Percentiles rank a stretch among this genome's conserved stretches.
Evolutionary conservation across 768 basidiomycete species (phyloP).

Genomic region (Phanerodontia chrysosporium): DNA sequence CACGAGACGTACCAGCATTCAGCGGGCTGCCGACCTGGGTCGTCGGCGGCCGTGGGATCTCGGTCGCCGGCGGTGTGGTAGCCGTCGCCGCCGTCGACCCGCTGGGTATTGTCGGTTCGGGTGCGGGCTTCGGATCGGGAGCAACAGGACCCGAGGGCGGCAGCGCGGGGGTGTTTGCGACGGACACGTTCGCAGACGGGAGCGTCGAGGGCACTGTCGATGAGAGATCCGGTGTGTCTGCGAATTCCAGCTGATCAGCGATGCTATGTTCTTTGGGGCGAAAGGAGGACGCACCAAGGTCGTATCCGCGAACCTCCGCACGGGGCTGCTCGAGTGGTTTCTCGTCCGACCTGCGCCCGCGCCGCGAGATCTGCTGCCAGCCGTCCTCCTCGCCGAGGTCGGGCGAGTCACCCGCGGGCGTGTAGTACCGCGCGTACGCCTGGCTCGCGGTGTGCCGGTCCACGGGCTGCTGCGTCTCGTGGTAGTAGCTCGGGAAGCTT

Average conservation of each 20-base stretch:
- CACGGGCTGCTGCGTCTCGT: constrained; percentile 3
- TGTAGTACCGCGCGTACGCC: constrained; percentile 20
- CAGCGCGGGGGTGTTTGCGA: not conserved
- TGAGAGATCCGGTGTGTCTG: not conserved
- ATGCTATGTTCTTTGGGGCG: not conserved
- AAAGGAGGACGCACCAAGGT: constrained; percentile 13
- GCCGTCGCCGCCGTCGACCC: too few species aligned
- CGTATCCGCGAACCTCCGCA: constrained; percentile 18
- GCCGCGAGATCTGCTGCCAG: constrained; percentile 1
- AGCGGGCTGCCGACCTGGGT: constrained; percentile 22
- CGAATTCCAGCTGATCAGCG: not conserved
- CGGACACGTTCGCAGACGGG: not conserved
- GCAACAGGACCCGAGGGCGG: not conserved
- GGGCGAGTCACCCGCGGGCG: constrained; percentile 3
- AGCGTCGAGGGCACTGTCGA: not conserved
- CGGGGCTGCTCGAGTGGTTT: not conserved
- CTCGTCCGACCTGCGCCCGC: not conserved
- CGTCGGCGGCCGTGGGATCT: constrained; percentile 20
- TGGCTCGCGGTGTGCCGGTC: constrained; percentile 24
- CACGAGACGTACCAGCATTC: constrained; percentile 20
- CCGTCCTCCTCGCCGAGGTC: constrained; percentile 6
- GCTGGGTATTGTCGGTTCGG: not conserved
- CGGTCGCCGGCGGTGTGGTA: constrained; percentile 5
- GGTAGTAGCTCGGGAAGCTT: constrained; percentile 5
- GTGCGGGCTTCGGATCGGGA: not conserved